These are phyloP conservation scores for Chenopodium quinoa DNA, from an alignment of 148 eudicot genomes.

Conservation along the genomic window DNA sequence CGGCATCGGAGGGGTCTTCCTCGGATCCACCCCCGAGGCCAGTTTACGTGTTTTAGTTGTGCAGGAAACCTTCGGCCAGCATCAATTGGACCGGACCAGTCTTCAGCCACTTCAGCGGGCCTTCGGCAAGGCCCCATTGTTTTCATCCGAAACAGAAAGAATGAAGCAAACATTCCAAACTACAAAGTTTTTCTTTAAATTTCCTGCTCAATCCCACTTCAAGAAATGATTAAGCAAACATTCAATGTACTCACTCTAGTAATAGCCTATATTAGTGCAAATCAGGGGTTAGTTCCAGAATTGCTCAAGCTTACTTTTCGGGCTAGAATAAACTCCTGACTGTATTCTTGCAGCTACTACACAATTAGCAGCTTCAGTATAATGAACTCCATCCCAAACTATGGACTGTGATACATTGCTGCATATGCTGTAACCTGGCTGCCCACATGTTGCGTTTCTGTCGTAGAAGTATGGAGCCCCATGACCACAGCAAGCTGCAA, in stretches of 20 bases:
- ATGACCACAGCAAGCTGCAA: slow-evolving; percentile 46
- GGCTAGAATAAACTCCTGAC: slow-evolving; percentile 31
- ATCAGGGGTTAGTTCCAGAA: slow-evolving; percentile 1
- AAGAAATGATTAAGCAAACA: background rate
- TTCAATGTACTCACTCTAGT: background rate
- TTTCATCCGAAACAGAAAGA: too few species aligned
- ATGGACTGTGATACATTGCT: slow-evolving; percentile 37
- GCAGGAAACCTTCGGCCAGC: too few species aligned
- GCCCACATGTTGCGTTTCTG: slow-evolving; percentile 47
- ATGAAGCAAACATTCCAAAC: too few species aligned
- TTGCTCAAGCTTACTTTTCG: slow-evolving; percentile 17
- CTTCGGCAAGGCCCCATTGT: too few species aligned
- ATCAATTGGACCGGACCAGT: too few species aligned
- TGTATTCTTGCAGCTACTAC: slow-evolving; percentile 26
- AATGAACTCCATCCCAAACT: slow-evolving; percentile 57
- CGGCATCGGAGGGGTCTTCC: too few species aligned
- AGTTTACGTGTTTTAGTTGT: too few species aligned
- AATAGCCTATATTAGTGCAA: background rate
- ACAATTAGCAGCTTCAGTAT: slow-evolving; percentile 51
- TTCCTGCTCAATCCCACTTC: background rate
- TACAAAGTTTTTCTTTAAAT: background rate
- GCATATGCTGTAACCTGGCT: slow-evolving; percentile 40
- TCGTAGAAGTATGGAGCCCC: slow-evolving; percentile 44
- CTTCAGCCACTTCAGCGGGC: too few species aligned
- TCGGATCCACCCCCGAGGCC: too few species aligned